Evolutionary conservation across 371 early-diverging fungal genomes (phyloP).

Genomic region (Catenaria anguillulae): DNA sequence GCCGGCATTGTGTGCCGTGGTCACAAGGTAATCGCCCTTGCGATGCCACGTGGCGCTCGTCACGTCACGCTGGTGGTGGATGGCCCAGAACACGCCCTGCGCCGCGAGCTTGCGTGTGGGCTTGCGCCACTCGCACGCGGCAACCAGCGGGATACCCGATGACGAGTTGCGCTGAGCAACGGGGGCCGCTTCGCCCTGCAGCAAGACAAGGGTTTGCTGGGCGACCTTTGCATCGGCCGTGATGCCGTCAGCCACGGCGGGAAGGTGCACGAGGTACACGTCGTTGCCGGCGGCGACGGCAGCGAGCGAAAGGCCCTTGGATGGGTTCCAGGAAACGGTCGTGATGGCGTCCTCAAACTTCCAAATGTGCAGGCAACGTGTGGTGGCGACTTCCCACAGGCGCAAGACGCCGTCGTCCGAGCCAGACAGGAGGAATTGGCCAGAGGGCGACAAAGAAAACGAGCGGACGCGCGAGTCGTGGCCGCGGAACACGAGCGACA

Average conservation of each 20-base stretch:
- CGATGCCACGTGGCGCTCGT: slow-evolving; percentile 84
- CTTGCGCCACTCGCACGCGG: slow-evolving; percentile 37
- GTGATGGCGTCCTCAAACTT: slow-evolving; percentile 43
- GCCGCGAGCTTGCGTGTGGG: slow-evolving; percentile 33
- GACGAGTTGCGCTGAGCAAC: not conserved
- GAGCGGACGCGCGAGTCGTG: slow-evolving; percentile 66
- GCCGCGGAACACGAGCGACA: slow-evolving; percentile 62
- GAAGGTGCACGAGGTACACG: slow-evolving; percentile 17
- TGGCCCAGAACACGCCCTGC: slow-evolving; percentile 34
- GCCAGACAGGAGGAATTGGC: slow-evolving; percentile 74
- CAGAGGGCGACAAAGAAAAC: slow-evolving; percentile 75
- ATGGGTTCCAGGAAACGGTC: slow-evolving; percentile 81
- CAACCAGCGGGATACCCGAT: not conserved
- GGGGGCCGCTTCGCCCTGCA: slow-evolving; percentile 1
- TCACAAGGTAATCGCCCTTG: slow-evolving; percentile 89
- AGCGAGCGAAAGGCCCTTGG: slow-evolving; percentile 52
- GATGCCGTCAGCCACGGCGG: not conserved
- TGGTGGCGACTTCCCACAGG: slow-evolving; percentile 82
- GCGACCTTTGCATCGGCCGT: slow-evolving; percentile 4
- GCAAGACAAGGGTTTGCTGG: not conserved
- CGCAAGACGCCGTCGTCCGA: slow-evolving; percentile 76
- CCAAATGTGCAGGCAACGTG: slow-evolving; percentile 66
- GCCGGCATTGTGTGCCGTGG: slow-evolving; percentile 51
- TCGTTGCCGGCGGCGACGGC: slow-evolving; percentile 47
- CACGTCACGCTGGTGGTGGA: slow-evolving; percentile 42